A percentile compares a stretch with the other conserved stretches of the same genome.
Evolutionary conservation across 169 alveolate genomes (phyloP).

Genomic region (Eimeria praecox): DNA sequence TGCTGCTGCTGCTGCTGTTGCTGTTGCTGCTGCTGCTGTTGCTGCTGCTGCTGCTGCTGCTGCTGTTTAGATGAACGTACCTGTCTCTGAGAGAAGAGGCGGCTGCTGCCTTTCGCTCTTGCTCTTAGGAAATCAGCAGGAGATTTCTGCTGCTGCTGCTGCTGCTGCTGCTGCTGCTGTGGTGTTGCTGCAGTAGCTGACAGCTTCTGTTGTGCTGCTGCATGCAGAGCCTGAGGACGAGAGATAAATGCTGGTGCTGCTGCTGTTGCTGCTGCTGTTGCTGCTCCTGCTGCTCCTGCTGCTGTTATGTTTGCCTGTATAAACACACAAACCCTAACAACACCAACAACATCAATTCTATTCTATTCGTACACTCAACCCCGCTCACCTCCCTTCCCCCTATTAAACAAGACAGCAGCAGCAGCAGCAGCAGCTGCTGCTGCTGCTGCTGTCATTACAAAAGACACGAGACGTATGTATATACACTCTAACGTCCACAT

Average conservation of each 20-base stretch:
- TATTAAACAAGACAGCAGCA: neutral
- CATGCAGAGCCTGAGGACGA: neutral
- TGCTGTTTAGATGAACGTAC: neutral
- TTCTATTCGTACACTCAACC: no score
- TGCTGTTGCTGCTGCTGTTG: neutral
- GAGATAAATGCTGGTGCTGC: neutral
- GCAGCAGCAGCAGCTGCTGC: neutral
- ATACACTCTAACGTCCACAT: neutral
- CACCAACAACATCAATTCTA: neutral
- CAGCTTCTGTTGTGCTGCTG: neutral
- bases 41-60: neutral
- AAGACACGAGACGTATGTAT: neutral
- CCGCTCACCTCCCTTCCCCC: neutral
- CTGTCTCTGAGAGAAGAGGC: constrained; percentile 7
- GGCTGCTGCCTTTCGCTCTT: constrained; percentile 9
- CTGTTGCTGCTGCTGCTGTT: neutral
- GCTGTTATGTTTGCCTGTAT: neutral
- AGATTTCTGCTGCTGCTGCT: constrained; percentile 7
- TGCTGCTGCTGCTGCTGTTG: neutral
- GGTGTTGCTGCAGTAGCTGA: neutral
- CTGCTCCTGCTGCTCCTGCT: neutral
- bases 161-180: constrained; percentile 26
- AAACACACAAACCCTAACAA: neutral
- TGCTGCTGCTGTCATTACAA: no score
- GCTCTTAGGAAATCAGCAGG: neutral